Evolutionary conservation across 345 rosid species (phyloP), one percentile per base, ranked within the genome.

Genomic region (Chamaenerion angustifolium): DNA sequence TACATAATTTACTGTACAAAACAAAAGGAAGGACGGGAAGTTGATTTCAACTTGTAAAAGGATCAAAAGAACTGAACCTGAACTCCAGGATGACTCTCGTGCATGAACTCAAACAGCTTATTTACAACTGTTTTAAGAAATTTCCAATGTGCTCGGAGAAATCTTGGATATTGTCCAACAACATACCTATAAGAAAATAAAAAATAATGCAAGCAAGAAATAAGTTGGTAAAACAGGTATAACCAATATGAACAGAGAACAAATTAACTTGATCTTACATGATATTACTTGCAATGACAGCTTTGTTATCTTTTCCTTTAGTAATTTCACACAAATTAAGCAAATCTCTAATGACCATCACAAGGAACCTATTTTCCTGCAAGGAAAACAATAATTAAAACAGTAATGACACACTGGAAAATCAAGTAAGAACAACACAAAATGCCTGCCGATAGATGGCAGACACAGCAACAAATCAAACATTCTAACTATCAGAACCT

Each of bases 21-120:
- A 4, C 31, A 49, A n/a, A 11, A 14, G 25, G 12, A 8, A 50
- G 54, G 14, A 7, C 13, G 15, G 16, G 27, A 47, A 18, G 10
- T 16, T 35, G 37, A 31, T 31, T 31, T 8, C 37, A 31, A 31
- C 37, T 31, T 3, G 37, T 31, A 8, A 4, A 31, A 31, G 37
- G 37, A 31, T 31, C 4, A 31, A 8, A 63, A 35, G 49, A 44
- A 27, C 0, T 40, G 45, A 55, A 92, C 97, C 99, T 93, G 99
- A 65, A 93, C 99, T 59, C 99, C 97, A 13, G 97, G 99, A 74
- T 93, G 99, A 35, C 94, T 81, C 74, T 93, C 99, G 55, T 93
- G 99, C 99, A 93, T 93, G 65, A 93, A 93, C 70, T 93, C 99
- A 55, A 88, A 93, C 80, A 93, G 64, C 68, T 93, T 93, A 65